Conservation (phyloP, 139 green algal genomes). For the Zygnema circumcarinatum region DNA sequence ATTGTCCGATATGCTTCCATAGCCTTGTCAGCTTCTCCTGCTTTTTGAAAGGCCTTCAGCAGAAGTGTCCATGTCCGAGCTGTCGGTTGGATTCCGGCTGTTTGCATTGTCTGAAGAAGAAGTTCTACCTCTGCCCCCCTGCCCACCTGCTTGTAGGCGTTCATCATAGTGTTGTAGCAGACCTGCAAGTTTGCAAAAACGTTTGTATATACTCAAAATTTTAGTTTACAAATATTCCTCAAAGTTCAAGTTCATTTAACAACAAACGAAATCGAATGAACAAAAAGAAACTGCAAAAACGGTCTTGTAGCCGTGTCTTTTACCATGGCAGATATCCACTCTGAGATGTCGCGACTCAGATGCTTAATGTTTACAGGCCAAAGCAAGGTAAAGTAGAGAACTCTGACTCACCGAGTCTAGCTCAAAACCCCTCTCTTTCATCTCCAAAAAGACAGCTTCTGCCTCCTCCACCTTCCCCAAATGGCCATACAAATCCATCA, state of each 20-base stretch:
- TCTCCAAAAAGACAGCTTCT: neutral
- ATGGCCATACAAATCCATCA: conserved; percentile 27
- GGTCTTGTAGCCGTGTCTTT: too few relatives aligned
- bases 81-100: neutral
- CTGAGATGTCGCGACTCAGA: too few relatives aligned
- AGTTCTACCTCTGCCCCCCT: neutral
- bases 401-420: conserved; percentile 8
- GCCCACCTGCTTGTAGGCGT: neutral
- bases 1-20: neutral
- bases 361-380: too few relatives aligned
- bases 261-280: neutral
- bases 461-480: conserved; percentile 24
- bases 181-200: neutral
- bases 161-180: conserved; percentile 28
- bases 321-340: too few relatives aligned
- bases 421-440: neutral
- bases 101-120: neutral
- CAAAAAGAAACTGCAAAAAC: neutral
- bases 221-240: neutral
- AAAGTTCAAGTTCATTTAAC: neutral
- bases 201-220: neutral
- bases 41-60: conserved; percentile 6
- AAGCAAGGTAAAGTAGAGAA: too few relatives aligned
- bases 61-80: conserved; percentile 3
- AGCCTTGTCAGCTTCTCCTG: neutral